Evolutionary conservation across 495 filamentous ascomycete species (phyloP), one percentile per base, ranked within the genome.

Genomic region (Trichoderma gamsii): DNA sequence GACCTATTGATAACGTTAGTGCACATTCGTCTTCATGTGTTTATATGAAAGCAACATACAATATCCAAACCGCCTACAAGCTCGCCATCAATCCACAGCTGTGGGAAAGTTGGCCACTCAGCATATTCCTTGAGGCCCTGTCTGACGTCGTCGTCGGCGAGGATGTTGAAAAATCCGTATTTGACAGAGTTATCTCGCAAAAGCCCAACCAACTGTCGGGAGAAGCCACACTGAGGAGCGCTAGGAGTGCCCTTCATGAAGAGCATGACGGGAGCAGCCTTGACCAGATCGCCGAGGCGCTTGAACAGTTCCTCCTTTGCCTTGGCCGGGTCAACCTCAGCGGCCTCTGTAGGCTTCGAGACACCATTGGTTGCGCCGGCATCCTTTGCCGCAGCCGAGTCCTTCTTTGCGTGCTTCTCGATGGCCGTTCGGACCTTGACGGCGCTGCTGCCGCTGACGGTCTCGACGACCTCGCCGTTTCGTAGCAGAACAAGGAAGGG

Each of bases 121-220:
- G 92, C 91, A 77, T 89, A 97, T 75, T 90, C 88, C 84, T 98
- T 99, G 73, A 99, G 78, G 6, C 95, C 95, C 80, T 98, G 93
- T 46, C 95, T 84, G 21, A 99, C 96, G 71, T 97, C 95, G 73
- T 99, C 95, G 77, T 99, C 95, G 70, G 95, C 95, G 66, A 99
- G 79, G 70, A 96, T 98, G 74, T 99, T 98, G 80, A 99, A 99
- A 84, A 98, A 98, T 8, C 95, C 96, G 78, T 98, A 99, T 75
- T 94, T 90, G 46, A 99, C 89, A 65, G 89, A 88, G 69, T 89
- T 86, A 81, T 97, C 93, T 68, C 95, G 87, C 68, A 98, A 79
- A 44, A 98, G 82, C 3, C 82, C 86, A 18, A 98, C 96, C 46
- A 96, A 75, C 79, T 97, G 92, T 66, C 93, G 84, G 70, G 90